Evolutionary conservation across 2,329 filamentous ascomycete species (phyloP).

Genomic region (Penicillium italicum): DNA sequence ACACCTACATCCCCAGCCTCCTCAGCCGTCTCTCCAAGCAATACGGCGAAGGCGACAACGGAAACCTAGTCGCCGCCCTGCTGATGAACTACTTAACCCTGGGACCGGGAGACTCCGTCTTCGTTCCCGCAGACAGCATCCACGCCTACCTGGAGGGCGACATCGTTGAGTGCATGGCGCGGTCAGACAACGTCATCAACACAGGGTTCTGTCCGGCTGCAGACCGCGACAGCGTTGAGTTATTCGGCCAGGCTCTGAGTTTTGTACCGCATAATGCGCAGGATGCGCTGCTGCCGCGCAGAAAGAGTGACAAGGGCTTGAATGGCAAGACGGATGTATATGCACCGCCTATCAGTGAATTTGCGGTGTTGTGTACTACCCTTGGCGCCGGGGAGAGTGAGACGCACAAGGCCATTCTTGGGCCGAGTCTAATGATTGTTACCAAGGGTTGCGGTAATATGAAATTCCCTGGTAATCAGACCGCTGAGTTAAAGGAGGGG

Average conservation of each 20-base stretch:
- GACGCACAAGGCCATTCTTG: constrained; percentile 52
- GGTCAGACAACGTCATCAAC: constrained; percentile 71
- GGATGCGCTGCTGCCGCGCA: constrained; percentile 54
- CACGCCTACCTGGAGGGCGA: constrained; percentile 70
- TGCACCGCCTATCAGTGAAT: constrained; percentile 66
- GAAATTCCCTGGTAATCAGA: constrained; percentile 50
- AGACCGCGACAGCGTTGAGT: constrained; percentile 60
- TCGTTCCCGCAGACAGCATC: constrained; percentile 69
- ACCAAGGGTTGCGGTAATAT: constrained; percentile 58
- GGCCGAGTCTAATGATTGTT: constrained; percentile 62
- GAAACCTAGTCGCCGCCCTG: constrained; percentile 64
- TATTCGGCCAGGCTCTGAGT: constrained; percentile 61
- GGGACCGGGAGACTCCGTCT: constrained; percentile 63
- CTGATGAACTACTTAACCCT: constrained; percentile 72
- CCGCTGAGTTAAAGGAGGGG: constrained; percentile 57
- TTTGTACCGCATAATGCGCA: constrained; percentile 60
- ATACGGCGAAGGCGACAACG: constrained; percentile 62
- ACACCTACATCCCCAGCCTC: constrained; percentile 61
- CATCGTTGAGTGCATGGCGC: constrained; percentile 76
- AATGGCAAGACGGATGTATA: constrained; percentile 62
- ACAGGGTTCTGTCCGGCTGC: constrained; percentile 68
- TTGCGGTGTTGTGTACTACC: constrained; percentile 62
- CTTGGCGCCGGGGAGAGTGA: constrained; percentile 59
- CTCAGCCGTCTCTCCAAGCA: constrained; percentile 62
- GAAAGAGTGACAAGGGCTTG: constrained; percentile 50